Percentiles rank a stretch among this genome's conserved stretches.
These are phyloP conservation scores for Posidonia australis DNA, from an alignment of 106 monocot genomes.

Conservation along the genomic window DNA sequence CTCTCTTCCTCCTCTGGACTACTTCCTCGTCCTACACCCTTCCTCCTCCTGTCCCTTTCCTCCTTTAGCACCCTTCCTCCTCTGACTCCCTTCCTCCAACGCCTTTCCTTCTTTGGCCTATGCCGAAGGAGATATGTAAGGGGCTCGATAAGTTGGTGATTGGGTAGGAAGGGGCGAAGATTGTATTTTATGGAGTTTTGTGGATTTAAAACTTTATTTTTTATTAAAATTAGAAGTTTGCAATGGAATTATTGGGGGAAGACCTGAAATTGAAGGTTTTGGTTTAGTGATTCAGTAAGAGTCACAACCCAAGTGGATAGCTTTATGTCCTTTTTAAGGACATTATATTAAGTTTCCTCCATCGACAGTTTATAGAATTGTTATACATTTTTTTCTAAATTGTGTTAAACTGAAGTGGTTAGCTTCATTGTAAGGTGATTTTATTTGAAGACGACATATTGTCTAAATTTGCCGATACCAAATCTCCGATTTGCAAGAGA, in stretches of 20 bases:
- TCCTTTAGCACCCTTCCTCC: too few species aligned
- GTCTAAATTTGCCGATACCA: not conserved
- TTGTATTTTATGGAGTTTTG: conserved; percentile 22
- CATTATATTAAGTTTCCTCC: conserved; percentile 1
- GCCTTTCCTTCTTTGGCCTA: too few species aligned
- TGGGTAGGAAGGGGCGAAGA: conserved; percentile 73
- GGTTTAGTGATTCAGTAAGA: conserved; percentile 59
- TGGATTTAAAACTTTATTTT: not conserved
- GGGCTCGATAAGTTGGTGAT: conserved; percentile 81
- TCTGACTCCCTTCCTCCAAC: too few species aligned
- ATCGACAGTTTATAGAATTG: too few species aligned
- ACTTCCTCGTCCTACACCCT: too few species aligned
- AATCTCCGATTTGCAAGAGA: conserved; percentile 37
- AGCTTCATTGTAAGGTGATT: not conserved
- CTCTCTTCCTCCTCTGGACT: too few species aligned
- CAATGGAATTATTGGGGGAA: too few species aligned
- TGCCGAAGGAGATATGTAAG: conserved; percentile 69
- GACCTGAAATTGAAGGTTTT: too few species aligned
- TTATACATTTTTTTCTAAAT: not conserved
- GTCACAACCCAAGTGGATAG: conserved; percentile 37
- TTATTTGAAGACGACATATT: too few species aligned
- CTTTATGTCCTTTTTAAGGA: conserved; percentile 5
- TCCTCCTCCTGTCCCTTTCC: too few species aligned
- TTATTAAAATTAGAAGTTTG: not conserved
- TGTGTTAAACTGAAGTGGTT: too few species aligned